These are phyloP conservation scores for Oryza coarctata DNA, from an alignment of 176 grass and related monocot genomes.

Conservation along the genomic window DNA sequence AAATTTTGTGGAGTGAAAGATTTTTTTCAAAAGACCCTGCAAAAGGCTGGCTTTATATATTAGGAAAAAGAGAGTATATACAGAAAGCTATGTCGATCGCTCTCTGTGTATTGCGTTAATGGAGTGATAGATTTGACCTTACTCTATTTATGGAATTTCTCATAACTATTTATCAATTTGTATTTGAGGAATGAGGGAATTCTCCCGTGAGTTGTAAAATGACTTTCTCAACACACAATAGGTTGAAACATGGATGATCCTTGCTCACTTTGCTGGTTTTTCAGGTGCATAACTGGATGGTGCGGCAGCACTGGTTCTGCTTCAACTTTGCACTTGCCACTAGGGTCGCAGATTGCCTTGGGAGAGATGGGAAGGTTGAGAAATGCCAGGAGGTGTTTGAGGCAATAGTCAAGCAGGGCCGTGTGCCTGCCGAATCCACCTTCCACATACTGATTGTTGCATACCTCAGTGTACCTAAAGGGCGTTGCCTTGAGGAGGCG, in stretches of 20 bases:
- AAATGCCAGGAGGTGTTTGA: conserved; percentile 81
- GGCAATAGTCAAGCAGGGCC: conserved; percentile 73
- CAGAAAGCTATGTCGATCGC: too few species aligned
- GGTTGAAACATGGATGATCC: conserved; percentile 20
- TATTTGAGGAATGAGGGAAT: background rate
- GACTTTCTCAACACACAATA: background rate
- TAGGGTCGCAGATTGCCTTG: conserved; percentile 81
- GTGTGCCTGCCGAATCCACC: conserved; percentile 81
- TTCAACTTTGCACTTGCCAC: conserved; percentile 87
- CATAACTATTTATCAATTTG: background rate
- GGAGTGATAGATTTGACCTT: background rate
- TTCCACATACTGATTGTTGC: conserved; percentile 86
- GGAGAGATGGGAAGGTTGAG: conserved; percentile 74
- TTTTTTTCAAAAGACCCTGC: too few species aligned
- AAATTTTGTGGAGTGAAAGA: background rate
- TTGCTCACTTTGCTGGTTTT: conserved; percentile 24
- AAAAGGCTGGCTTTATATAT: too few species aligned
- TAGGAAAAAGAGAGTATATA: too few species aligned
- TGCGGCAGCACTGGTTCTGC: conserved; percentile 78
- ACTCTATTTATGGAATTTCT: background rate
- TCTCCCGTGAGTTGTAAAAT: background rate
- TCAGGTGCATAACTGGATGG: conserved; percentile 97
- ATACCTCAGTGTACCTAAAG: conserved; percentile 62
- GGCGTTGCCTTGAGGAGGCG: conserved; percentile 67
- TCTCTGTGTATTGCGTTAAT: too few species aligned